Percentiles rank a stretch among this genome's conserved stretches.
Conservation (phyloP, 164 flowering plant genomes). For the Kingdonia uniflora region DNA sequence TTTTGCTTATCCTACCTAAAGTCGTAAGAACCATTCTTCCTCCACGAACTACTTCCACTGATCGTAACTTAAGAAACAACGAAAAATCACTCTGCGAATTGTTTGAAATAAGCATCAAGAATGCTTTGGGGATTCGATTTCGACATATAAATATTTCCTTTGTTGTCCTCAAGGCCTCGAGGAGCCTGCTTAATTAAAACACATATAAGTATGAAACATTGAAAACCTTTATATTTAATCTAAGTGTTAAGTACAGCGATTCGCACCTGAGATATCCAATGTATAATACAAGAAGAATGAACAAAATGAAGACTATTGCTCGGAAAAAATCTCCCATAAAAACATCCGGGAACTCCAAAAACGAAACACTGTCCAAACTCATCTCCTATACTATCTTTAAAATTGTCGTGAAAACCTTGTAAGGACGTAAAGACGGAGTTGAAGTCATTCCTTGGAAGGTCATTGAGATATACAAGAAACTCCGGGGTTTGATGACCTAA, state of each 20-base stretch:
- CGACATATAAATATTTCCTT: conserved; percentile 35
- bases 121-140: conserved; percentile 25
- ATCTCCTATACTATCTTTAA: conserved; percentile 16
- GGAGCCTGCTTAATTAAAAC: conserved; percentile 33
- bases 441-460: too few species aligned
- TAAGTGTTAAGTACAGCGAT: too few species aligned
- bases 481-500: conserved; percentile 32
- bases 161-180: conserved; percentile 28
- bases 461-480: conserved; percentile 40
- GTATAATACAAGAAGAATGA: conserved; percentile 54
- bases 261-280: conserved; percentile 70
- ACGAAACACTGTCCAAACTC: conserved; percentile 25
- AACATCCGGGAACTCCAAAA: too few species aligned
- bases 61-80: conserved; percentile 32
- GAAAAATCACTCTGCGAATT: too few species aligned
- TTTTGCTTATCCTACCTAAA: conserved; percentile 29
- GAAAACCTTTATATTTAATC: too few species aligned
- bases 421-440: too few species aligned
- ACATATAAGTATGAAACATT: background rate
- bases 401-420: conserved; percentile 21
- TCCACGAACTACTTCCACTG: conserved; percentile 33
- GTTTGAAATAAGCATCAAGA: too few species aligned
- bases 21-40: conserved; percentile 48
- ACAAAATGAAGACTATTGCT: conserved; percentile 48
- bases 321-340: too few species aligned